Percentiles rank a stretch among this genome's conserved stretches.
These are phyloP conservation scores for Persicaria tinctoria DNA, from an alignment of 148 eudicot species.

Conservation along the genomic window DNA sequence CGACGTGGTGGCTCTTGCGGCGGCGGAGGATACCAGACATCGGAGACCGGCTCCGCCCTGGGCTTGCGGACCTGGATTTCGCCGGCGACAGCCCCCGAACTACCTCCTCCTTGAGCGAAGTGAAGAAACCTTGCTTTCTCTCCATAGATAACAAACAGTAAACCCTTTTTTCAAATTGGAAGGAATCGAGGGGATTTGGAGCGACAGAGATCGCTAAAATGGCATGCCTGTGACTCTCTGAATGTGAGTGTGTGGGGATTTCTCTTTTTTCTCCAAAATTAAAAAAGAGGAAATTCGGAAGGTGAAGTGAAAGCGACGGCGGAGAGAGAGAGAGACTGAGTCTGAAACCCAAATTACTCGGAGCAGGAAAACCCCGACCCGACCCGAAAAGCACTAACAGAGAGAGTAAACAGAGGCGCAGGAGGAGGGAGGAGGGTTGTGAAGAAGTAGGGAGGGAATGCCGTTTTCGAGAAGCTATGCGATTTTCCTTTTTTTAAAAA, in stretches of 20 bases:
- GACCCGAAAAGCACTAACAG: neutral
- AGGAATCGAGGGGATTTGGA: too few relatives aligned
- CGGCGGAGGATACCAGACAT: slow-evolving; percentile 42
- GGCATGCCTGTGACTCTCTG: too few relatives aligned
- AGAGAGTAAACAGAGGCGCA: slow-evolving; percentile 1
- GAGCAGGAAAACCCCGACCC: neutral
- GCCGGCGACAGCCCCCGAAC: slow-evolving; percentile 68
- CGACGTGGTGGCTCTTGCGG: slow-evolving; percentile 21
- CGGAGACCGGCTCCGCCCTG: slow-evolving; percentile 45
- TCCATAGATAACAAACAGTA: slow-evolving; percentile 27
- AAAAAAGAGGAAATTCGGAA: too few relatives aligned
- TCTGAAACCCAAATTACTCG: too few relatives aligned
- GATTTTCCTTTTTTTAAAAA: neutral
- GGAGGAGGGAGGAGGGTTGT: neutral
- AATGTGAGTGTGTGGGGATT: too few relatives aligned
- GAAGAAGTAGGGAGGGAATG: slow-evolving; percentile 19
- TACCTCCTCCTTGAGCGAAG: slow-evolving; percentile 61
- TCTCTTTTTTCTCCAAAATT: too few relatives aligned
- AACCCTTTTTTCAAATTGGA: neutral
- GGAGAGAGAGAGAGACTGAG: neutral
- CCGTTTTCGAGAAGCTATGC: slow-evolving; percentile 35
- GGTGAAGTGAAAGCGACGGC: too few relatives aligned
- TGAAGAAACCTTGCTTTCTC: slow-evolving; percentile 61
- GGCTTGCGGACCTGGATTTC: slow-evolving; percentile 46
- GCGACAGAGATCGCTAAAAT: too few relatives aligned